Evolutionary conservation across 768 basidiomycete genomes (phyloP), one percentile per base, ranked within the genome.

Genomic region (Suillus subaureus): DNA sequence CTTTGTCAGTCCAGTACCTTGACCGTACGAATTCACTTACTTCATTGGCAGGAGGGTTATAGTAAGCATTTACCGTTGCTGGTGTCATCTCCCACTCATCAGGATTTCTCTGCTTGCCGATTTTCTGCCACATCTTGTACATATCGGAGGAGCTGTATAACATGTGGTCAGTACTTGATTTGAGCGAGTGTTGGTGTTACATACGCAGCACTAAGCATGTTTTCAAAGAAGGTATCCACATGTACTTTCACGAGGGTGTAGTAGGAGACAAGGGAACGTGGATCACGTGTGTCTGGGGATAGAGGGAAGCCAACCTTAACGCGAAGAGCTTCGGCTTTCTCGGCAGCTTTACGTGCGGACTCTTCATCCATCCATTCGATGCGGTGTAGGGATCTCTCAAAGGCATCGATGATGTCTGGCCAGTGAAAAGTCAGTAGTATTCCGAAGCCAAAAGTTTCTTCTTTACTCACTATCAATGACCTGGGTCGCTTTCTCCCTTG

Each of bases 271-370:
- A 99, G 84, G 11, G 92, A 89, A 31, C 78, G 77, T 45, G 95
- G 83, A 71, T 88, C 81, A 21, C 81, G 81, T 1, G 93, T 96
- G 75, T 99, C 84, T 1, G 97, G 97, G 2, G 88, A 93, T 13
- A 90, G 72, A 1, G 97, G 97, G 78, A 89, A 99, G 64, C 97
- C 97, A 67, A 99, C 92, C 82, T 98, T 97, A 75, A 94, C 85
- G 35, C 89, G 87, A 61, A 68, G 68, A 43, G 35, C 47, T 61
- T 72, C 65, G 33, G 89, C 93, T 84, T 99, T 99, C 72, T 90
- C 86, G 16, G 89, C 87, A 6, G 97, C 97, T 64, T 89, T 93
- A 47, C 81, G 80, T 13, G 93, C 89, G 3, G 94, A 94, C 68
- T 87, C 78, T 56, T 88, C 77, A 73, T 99, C 97, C 91, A 99